A percentile compares a stretch with the other conserved stretches of the same genome.
These are phyloP conservation scores for Aspergillus hancockii DNA, from an alignment of 495 filamentous ascomycete genomes.

Conservation along the genomic window DNA sequence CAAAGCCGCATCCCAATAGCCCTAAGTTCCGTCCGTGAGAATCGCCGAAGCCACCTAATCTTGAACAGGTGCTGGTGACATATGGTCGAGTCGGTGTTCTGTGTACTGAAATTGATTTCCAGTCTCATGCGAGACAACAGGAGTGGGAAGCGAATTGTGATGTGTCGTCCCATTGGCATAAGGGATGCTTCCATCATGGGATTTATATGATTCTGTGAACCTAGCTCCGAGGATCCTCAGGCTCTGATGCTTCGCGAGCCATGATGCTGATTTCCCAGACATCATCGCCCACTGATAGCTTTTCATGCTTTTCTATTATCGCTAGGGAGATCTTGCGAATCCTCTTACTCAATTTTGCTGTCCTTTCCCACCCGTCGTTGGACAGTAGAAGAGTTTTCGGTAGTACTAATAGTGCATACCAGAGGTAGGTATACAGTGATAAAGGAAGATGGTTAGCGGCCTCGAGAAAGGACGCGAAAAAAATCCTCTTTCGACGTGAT, in stretches of 20 bases:
- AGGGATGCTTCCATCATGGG: no score
- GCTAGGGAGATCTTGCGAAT: not conserved
- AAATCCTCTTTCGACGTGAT: not conserved
- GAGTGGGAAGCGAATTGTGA: no score
- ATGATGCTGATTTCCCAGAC: conserved; percentile 12
- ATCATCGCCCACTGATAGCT: conserved; percentile 1
- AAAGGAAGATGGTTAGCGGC: not conserved
- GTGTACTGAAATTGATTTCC: no score
- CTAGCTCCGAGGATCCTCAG: not conserved
- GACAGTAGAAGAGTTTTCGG: conserved; percentile 12
- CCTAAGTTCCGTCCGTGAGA: not conserved
- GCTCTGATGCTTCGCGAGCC: conserved; percentile 3
- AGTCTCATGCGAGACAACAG: no score
- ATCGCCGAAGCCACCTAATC: not conserved
- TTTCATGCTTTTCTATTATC: not conserved
- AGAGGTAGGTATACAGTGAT: conserved; percentile 1
- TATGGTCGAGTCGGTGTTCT: no score
- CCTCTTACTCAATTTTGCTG: not conserved
- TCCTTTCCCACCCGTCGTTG: not conserved
- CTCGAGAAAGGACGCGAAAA: not conserved
- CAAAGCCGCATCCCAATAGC: conserved; percentile 1
- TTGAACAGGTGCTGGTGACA: no score
- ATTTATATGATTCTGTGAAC: not conserved
- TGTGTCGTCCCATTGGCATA: no score
- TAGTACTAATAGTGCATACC: conserved; percentile 11